These are phyloP conservation scores for Phytophthora pseudosyringae DNA, from an alignment of 352 stramenopile genomes.

Conservation along the genomic window DNA sequence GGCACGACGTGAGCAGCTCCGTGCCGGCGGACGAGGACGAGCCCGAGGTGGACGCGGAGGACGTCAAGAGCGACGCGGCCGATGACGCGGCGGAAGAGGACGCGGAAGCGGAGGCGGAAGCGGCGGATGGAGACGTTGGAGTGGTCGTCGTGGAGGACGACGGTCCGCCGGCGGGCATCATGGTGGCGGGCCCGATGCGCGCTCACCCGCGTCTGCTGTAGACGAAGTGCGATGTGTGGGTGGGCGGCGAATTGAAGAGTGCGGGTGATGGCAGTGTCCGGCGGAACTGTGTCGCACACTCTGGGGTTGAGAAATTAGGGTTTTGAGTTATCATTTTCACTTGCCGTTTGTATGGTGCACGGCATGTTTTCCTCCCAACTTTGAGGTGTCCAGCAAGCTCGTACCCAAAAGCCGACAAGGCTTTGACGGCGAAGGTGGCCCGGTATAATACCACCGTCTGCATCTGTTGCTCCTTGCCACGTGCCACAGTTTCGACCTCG, in stretches of 20 bases:
- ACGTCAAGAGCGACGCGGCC: conserved; percentile 21
- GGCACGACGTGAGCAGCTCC: conserved; percentile 40
- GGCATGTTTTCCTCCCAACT: too few species aligned
- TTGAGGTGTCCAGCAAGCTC: too few species aligned
- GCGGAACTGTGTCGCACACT: too few species aligned
- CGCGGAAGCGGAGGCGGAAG: not conserved
- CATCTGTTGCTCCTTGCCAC: too few species aligned
- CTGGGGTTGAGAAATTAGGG: too few species aligned
- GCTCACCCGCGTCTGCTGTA: not conserved
- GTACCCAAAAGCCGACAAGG: too few species aligned
- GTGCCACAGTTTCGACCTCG: too few species aligned
- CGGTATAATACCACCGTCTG: too few species aligned
- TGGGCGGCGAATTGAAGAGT: conserved; percentile 16
- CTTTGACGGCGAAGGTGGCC: too few species aligned
- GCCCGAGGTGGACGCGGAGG: conserved; percentile 16
- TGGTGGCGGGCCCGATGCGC: not conserved
- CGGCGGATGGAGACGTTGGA: not conserved
- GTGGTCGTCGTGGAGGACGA: conserved; percentile 5
- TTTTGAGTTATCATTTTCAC: too few species aligned
- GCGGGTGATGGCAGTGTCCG: conserved; percentile 2
- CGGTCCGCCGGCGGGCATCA: conserved; percentile 15
- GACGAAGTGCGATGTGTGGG: not conserved
- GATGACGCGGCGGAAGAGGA: conserved; percentile 1
- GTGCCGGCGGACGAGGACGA: conserved; percentile 28
- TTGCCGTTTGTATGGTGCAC: too few species aligned